phyloP scores from a whole-genome alignment of 495 filamentous ascomycete genomes.

The Lindgomyces ingoldianus region DNA sequence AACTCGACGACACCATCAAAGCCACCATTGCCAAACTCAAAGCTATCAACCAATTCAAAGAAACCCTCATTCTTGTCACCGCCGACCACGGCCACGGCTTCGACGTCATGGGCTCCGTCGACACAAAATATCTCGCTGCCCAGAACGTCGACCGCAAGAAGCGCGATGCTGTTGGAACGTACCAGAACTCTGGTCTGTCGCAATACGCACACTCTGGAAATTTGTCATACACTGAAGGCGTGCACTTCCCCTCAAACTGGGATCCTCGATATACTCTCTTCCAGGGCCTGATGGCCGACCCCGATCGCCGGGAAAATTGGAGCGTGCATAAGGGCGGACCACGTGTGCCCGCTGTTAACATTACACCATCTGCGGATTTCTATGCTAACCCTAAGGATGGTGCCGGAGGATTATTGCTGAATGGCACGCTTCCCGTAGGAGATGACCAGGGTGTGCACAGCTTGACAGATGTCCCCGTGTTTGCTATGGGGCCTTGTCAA shows the following conservation, averaged over 20 bases:
- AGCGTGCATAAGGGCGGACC: conserved; percentile 52
- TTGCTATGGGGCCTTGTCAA: conserved; percentile 70
- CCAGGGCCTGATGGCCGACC: conserved; percentile 62
- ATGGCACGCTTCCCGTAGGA: conserved; percentile 64
- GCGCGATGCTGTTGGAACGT: conserved; percentile 67
- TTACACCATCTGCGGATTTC: conserved; percentile 49
- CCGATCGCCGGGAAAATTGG: conserved; percentile 69
- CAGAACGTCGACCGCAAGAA: conserved; percentile 63
- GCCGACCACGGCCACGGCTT: conserved; percentile 81
- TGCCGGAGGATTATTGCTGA: conserved; percentile 63
- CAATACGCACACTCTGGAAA: conserved; percentile 58
- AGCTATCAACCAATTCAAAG: conserved; percentile 56
- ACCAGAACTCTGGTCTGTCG: conserved; percentile 65
- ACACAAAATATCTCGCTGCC: conserved; percentile 60
- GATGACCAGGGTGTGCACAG: conserved; percentile 66
- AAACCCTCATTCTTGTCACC: conserved; percentile 70
- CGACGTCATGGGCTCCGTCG: conserved; percentile 59
- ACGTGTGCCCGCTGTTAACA: conserved; percentile 56
- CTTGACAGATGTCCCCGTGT: conserved; percentile 75
- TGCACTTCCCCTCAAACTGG: conserved; percentile 74
- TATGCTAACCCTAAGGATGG: conserved; percentile 63
- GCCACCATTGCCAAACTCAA: conserved; percentile 65
- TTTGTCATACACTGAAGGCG: conserved; percentile 57
- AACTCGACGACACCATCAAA: conserved; percentile 72
- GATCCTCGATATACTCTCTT: conserved; percentile 74